These are phyloP conservation scores for Kitagawia praeruptora DNA, from an alignment of 129 eudicot species.

Conservation along the genomic window DNA sequence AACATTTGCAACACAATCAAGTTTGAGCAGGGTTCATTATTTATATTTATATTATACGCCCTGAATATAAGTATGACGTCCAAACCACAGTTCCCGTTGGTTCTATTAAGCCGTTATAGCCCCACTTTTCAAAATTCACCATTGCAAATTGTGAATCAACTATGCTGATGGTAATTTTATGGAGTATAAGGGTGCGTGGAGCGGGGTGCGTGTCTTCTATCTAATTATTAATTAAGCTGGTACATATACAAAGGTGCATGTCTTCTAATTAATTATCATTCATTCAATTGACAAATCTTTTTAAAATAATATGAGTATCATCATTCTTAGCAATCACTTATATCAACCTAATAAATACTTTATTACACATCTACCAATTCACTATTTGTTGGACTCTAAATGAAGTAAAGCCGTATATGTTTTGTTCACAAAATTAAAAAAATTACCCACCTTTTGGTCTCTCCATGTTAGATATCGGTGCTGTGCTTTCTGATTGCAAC, in stretches of 20 bases:
- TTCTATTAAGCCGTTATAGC: background rate
- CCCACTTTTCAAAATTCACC: background rate
- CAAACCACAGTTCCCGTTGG: background rate
- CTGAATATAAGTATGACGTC: background rate
- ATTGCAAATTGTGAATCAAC: background rate
- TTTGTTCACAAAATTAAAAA: background rate
- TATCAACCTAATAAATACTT: background rate
- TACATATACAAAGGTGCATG: background rate
- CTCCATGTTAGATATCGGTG: conserved; percentile 94
- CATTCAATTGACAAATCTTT: background rate
- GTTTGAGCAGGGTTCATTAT: background rate
- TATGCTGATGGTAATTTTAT: background rate
- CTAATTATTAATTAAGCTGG: background rate
- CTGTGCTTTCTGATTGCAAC: conserved; percentile 55
- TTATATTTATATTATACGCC: background rate
- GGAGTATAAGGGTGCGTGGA: background rate
- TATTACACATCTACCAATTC: background rate
- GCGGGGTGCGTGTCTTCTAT: background rate
- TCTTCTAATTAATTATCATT: background rate
- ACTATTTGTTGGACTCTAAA: too few species aligned
- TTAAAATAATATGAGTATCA: background rate
- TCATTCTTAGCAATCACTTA: background rate
- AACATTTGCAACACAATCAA: background rate
- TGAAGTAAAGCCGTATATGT: background rate
- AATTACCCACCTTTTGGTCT: conserved; percentile 57